Base-by-base conservation (phyloP, 2,329 filamentous ascomycete species). In the Verticillium isaacii region DNA sequence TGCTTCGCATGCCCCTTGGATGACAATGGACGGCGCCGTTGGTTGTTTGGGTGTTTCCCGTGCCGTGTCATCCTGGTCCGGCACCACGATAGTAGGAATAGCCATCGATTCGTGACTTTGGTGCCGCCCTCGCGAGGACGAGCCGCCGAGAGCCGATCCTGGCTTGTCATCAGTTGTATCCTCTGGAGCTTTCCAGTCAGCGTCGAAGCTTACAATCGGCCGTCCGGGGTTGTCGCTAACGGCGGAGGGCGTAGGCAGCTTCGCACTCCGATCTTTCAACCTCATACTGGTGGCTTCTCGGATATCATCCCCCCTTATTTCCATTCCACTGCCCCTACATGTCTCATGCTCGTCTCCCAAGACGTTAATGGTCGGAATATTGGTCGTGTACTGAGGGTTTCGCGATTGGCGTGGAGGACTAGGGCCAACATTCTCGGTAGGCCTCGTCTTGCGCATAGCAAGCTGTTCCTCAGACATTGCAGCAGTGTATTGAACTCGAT, bases 181-280 rank as follows among this genome's bases (percentile, higher is more conserved):
- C 73, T 90, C 87, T 73, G 85, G 85, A 72, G 87, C 85, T 81
- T 87, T 90, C 88, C 92, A 97, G 73, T 89, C 85, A 71, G 85
- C 85, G 77, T 96, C 86, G 83, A 98, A 98, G 84, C 94, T 98
- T 82, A 98, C 94, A 81, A 98, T 98, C 66, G 94, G 94, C 73
- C 94, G 88, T 69, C 92, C 92, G 69, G 91, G 90, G 72, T 85
- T 90, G 78, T 97, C 90, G 79, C 93, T 97, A 75, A 98, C 93
- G 71, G 91, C 89, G 60, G 91, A 92, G 66, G 94, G 94, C 71
- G 90, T 94, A 32, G 93, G 94, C 65, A 98, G 82, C 73, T 91
- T 96, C 62, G 88, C 78, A 76, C 93, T 97, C 71, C 93, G 89
- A 75, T 97, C 92, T 73, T 88, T 93, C 66, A 95, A 80, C 73